Percentiles rank a stretch among this genome's conserved stretches.
Evolutionary conservation across 345 rosid species (phyloP).

Genomic region (Triadica sebifera): DNA sequence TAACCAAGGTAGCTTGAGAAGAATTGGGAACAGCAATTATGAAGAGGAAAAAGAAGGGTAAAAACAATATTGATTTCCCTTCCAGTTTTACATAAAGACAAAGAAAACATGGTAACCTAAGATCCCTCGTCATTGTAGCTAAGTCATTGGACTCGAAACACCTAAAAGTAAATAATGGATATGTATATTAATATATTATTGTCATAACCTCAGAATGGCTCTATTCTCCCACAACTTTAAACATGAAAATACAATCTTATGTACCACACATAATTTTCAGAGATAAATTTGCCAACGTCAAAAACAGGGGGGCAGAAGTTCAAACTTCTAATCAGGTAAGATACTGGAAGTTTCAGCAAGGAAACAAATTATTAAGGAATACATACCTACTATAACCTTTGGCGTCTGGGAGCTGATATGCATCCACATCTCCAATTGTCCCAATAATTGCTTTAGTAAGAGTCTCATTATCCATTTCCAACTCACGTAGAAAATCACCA

Average conservation of each 20-base stretch:
- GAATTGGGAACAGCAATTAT: too few relatives aligned
- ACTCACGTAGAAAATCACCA: slow-evolving; percentile 70
- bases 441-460: slow-evolving; percentile 94
- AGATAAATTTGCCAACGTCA: not conserved
- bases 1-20: too few relatives aligned
- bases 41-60: too few relatives aligned
- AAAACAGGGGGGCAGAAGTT: not conserved
- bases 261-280: not conserved
- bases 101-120: too few relatives aligned
- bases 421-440: slow-evolving; percentile 89
- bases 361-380: not conserved
- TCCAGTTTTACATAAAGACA: too few relatives aligned
- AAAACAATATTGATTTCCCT: too few relatives aligned
- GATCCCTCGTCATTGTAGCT: too few relatives aligned
- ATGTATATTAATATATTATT: too few relatives aligned
- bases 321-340: not conserved
- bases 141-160: too few relatives aligned
- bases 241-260: too few relatives aligned
- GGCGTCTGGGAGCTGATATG: slow-evolving; percentile 98
- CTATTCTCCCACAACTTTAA: not conserved
- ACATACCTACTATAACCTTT: slow-evolving; percentile 95
- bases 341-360: not conserved
- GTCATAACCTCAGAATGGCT: too few relatives aligned
- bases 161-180: too few relatives aligned
- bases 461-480: slow-evolving; percentile 80